A percentile compares a stretch with the other conserved stretches of the same genome.
Evolutionary conservation across 2,329 filamentous ascomycete genomes (phyloP).

Genomic region (Celoporthe dispersa): DNA sequence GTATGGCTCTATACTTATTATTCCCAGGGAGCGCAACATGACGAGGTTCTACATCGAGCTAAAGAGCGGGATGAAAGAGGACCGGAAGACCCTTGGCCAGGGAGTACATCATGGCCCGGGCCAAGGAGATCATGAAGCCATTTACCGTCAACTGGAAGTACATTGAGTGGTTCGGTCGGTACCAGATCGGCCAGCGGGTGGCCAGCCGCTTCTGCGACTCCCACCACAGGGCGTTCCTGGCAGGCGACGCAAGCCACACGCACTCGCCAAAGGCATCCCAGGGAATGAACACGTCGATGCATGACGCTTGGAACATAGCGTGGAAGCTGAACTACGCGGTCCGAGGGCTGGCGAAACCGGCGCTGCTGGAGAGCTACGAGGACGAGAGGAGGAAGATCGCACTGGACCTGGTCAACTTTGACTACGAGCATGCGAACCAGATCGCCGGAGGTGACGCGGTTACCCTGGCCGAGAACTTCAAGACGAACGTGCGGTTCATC

Average conservation of each 20-base stretch:
- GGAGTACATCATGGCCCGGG: constrained; percentile 63
- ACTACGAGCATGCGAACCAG: constrained; percentile 52
- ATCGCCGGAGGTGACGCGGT: constrained; percentile 61
- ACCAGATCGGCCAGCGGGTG: constrained; percentile 61
- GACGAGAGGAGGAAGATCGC: constrained; percentile 54
- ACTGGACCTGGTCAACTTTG: constrained; percentile 50
- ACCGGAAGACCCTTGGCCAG: constrained; percentile 42
- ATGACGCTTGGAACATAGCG: constrained; percentile 52
- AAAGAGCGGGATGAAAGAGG: constrained; percentile 33
- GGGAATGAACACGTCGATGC: constrained; percentile 48
- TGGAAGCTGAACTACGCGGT: constrained; percentile 45
- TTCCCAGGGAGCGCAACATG: constrained; percentile 62
- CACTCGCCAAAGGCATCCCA: constrained; percentile 63
- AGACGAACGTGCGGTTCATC: constrained; percentile 69
- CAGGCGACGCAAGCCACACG: constrained; percentile 65
- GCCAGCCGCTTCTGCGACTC: constrained; percentile 61
- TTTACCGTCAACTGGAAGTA: constrained; percentile 46
- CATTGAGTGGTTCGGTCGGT: constrained; percentile 61
- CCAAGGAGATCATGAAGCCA: constrained; percentile 48
- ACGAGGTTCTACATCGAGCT: constrained; percentile 49
- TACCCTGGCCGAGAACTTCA: constrained; percentile 66
- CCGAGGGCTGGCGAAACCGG: constrained; percentile 43
- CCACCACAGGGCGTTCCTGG: constrained; percentile 57
- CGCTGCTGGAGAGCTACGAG: constrained; percentile 55
- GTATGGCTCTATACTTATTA: constrained; percentile 61